Base-by-base conservation (phyloP, 2,329 filamentous ascomycete genomes). In the Hypoxylon sp. region DNA sequence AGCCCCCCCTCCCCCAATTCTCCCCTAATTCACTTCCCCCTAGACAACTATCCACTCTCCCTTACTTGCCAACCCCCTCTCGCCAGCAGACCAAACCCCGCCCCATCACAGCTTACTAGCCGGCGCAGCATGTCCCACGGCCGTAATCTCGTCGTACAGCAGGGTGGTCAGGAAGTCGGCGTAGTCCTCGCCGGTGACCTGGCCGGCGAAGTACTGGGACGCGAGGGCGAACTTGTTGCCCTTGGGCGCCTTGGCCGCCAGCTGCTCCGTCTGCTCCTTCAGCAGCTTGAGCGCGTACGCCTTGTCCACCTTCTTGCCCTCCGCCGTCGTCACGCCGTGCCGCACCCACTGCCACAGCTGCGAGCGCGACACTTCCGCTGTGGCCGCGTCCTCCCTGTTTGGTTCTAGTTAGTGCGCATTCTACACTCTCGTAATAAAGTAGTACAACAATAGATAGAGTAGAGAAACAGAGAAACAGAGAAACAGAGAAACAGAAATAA, bases 331-430 rank as follows among this genome's bases (percentile, higher is more conserved):
- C 64, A 95, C 83, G 69, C 86, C 85, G 77, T 90, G 88, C 75
- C 86, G 89, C 69, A 91, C 88, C 96, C 96, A 99, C 80, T 99
- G 96, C 95, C 95, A 97, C 46, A 99, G 86, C 84, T 99, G 96
- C 72, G 89, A 93, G 74, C 96, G 90, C 60, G 92, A 96, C 4
- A 99, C 96, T 80, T 99, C 96, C 51, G 96, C 96, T 0, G 96
- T 99, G 22, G 96, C 96, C 16, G 96, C 96, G 73, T 98, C 96
- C 83, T 99, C 96, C 84, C 84, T 85, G 67, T 76, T 67, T 55
- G 33, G 63, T 28, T 12, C 16, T 28, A 11, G 65, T 69, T 42
- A 48, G 30, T 6, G 14, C 2, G 16, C 20, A 52, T 22, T 26
- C 24, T 26, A 33, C 26, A 33, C 7, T 36, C 11, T 36, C 4